A percentile compares a stretch with the other conserved stretches of the same genome.
These are phyloP conservation scores for Dalbergia cultrata DNA, from an alignment of 306 rosid genomes.

Conservation along the genomic window DNA sequence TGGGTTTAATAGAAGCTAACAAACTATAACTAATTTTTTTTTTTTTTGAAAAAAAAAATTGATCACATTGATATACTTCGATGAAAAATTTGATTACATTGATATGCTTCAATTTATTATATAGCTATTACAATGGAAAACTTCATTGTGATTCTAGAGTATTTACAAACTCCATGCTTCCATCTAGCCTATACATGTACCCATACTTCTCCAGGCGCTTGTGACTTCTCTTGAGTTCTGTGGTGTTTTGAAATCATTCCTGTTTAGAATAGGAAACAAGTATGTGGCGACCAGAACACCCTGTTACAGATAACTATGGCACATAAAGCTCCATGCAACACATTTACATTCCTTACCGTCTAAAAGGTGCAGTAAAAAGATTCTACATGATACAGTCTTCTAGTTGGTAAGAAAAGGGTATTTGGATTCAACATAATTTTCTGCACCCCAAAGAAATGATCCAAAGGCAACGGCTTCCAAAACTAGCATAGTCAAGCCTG, in stretches of 20 bases:
- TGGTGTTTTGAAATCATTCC: constrained; percentile 13
- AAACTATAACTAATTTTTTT: too few relatives aligned
- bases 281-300: constrained; percentile 4
- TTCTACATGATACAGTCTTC: constrained; percentile 20
- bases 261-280: constrained; percentile 33
- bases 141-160: not conserved
- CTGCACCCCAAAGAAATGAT: constrained; percentile 89
- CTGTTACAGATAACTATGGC: constrained; percentile 20
- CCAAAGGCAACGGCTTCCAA: constrained; percentile 90
- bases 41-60: too few relatives aligned
- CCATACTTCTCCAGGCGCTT: constrained; percentile 34
- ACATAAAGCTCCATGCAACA: constrained; percentile 32
- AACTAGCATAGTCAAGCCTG: constrained; percentile 84
- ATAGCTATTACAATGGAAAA: not conserved
- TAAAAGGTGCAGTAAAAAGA: constrained; percentile 26
- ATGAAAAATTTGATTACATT: too few relatives aligned
- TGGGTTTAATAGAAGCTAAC: too few relatives aligned
- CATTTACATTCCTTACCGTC: constrained; percentile 52
- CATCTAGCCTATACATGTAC: constrained; percentile 4
- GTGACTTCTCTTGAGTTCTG: constrained; percentile 10
- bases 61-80: too few relatives aligned
- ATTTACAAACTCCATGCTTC: constrained; percentile 1
- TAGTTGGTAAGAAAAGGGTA: constrained; percentile 71
- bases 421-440: constrained; percentile 83
- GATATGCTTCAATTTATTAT: too few relatives aligned